These are phyloP conservation scores for Batrachochytrium dendrobatidis DNA, from an alignment of 371 early-diverging fungal species.

Conservation along the genomic window DNA sequence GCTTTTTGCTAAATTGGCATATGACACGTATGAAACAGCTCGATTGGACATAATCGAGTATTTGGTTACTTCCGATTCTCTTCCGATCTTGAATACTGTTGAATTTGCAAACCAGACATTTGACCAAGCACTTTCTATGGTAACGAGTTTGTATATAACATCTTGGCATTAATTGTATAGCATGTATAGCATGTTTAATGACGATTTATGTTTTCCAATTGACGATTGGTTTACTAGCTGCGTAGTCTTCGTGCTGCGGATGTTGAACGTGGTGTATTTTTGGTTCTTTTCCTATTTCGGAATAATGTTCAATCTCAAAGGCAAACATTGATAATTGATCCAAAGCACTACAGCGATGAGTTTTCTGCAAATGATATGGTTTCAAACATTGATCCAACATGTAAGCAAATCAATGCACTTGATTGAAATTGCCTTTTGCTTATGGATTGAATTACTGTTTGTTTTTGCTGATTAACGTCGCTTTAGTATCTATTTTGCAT, in stretches of 20 bases:
- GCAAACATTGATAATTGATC: background rate
- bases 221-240: background rate
- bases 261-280: background rate
- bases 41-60: constrained; percentile 17
- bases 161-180: too few species aligned
- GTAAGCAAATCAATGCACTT: too few species aligned
- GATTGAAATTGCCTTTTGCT: too few species aligned
- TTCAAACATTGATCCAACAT: too few species aligned
- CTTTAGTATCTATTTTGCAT: background rate
- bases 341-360: too few species aligned
- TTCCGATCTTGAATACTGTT: too few species aligned
- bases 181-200: too few species aligned
- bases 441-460: too few species aligned
- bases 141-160: background rate
- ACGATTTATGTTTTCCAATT: too few species aligned
- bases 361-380: too few species aligned
- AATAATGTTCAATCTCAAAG: background rate
- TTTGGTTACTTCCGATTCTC: constrained; percentile 4
- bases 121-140: background rate
- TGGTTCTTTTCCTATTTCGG: constrained; percentile 1
- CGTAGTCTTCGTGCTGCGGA: background rate
- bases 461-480: background rate
- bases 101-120: background rate
- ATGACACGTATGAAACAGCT: constrained; percentile 24
- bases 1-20: background rate